phyloP scores from a whole-genome alignment of 345 rosid genomes.

The Bruguiera parviflora region DNA sequence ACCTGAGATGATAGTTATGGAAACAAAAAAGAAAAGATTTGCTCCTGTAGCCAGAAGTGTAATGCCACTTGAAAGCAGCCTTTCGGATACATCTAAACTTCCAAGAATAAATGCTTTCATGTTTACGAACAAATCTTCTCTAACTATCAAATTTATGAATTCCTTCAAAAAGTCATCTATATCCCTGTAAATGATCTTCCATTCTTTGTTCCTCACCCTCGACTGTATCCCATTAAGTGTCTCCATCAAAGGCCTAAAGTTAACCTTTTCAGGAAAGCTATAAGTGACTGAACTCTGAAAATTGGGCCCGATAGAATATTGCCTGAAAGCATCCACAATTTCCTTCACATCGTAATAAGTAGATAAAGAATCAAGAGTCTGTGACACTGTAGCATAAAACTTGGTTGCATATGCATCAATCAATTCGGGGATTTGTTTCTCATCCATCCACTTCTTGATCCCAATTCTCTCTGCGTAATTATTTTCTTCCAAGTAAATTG shows the following conservation, averaged over 20 bases:
- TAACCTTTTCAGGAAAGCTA: not conserved
- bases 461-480: conserved; percentile 16
- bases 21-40: not conserved
- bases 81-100: conserved; percentile 5
- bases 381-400: conserved; percentile 12
- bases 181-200: conserved; percentile 4
- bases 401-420: conserved; percentile 1
- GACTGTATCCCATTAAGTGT: conserved; percentile 2
- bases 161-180: conserved; percentile 9
- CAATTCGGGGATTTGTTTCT: conserved; percentile 8
- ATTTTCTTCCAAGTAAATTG: conserved; percentile 15
- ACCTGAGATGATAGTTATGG: not conserved
- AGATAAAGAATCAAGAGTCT: conserved; percentile 8
- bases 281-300: too few relatives aligned
- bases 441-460: conserved; percentile 15
- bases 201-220: conserved; percentile 2
- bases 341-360: conserved; percentile 15
- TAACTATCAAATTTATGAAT: not conserved
- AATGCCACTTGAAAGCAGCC: not conserved
- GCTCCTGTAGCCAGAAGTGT: conserved; percentile 1
- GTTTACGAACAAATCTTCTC: conserved; percentile 3
- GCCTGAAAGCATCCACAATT: conserved; percentile 6
- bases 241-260: not conserved
- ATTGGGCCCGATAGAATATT: not conserved
- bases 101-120: not conserved